Evolutionary conservation across 2,329 filamentous ascomycete species (phyloP).

Genomic region (Aspergillus aculeatus): DNA sequence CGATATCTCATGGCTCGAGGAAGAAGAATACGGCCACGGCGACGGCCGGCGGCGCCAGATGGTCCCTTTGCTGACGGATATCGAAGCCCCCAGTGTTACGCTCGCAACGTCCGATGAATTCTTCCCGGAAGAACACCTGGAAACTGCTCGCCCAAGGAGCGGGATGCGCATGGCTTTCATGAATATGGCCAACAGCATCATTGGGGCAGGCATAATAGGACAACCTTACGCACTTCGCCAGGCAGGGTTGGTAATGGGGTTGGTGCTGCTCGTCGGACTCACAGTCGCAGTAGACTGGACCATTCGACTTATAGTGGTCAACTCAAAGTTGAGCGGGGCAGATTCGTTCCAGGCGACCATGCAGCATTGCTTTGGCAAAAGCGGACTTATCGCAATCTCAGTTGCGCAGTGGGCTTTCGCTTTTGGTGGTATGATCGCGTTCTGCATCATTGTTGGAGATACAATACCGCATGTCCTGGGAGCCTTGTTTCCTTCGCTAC

Average conservation of each 20-base stretch:
- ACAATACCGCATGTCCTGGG: conserved; percentile 87
- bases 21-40: conserved; percentile 59
- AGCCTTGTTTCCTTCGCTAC: conserved; percentile 76
- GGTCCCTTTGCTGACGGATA: conserved; percentile 73
- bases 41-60: conserved; percentile 48
- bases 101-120: conserved; percentile 62
- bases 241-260: conserved; percentile 79
- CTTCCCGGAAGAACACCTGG: conserved; percentile 58
- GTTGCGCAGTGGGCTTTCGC: conserved; percentile 97
- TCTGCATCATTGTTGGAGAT: conserved; percentile 95
- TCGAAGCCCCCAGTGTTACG: conserved; percentile 77
- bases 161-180: conserved; percentile 87
- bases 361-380: conserved; percentile 87
- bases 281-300: conserved; percentile 95
- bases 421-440: conserved; percentile 97
- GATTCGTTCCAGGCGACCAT: conserved; percentile 95
- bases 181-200: conserved; percentile 99
- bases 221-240: conserved; percentile 96
- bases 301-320: conserved; percentile 93
- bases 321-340: conserved; percentile 92
- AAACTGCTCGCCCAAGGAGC: conserved; percentile 73
- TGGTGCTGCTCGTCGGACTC: conserved; percentile 72
- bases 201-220: conserved; percentile 70
- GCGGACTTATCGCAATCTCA: conserved; percentile 83
- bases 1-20: conserved; percentile 50